Percentiles rank a stretch among this genome's conserved stretches.
phyloP scores from a whole-genome alignment of 1,139 yeast genomes.

The Debaryomyces nepalensis region DNA sequence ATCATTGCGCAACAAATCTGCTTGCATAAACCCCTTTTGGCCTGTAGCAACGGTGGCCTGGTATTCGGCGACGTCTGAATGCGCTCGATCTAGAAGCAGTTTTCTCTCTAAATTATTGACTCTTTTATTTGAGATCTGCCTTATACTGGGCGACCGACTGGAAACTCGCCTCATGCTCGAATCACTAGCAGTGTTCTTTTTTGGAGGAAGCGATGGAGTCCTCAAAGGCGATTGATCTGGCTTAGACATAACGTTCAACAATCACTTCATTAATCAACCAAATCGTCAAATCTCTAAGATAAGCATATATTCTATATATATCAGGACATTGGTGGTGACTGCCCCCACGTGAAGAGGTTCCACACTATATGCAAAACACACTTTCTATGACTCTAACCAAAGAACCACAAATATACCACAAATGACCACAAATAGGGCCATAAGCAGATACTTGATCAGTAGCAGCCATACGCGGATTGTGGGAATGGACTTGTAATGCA shows the following conservation, averaged over 20 bases:
- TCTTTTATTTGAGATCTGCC: conserved; percentile 38
- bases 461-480: too few relatives aligned
- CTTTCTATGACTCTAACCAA: too few relatives aligned
- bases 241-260: conserved; percentile 6
- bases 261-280: not conserved
- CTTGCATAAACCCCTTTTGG: not conserved
- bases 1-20: not conserved
- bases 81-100: conserved; percentile 22
- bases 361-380: too few relatives aligned
- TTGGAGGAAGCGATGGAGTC: conserved; percentile 2
- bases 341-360: too few relatives aligned
- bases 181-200: conserved; percentile 5
- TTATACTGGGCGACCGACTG: conserved; percentile 39
- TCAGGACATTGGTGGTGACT: too few relatives aligned
- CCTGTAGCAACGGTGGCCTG: not conserved
- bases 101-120: conserved; percentile 32
- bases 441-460: too few relatives aligned
- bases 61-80: conserved; percentile 4
- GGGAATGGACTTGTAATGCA: too few relatives aligned
- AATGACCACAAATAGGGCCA: too few relatives aligned
- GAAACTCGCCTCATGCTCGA: conserved; percentile 18
- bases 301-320: too few relatives aligned
- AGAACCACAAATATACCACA: too few relatives aligned
- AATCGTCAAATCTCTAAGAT: not conserved
- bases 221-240: not conserved